phyloP scores from a whole-genome alignment of 73 alveolate genomes.

The Effrenium voratum region DNA sequence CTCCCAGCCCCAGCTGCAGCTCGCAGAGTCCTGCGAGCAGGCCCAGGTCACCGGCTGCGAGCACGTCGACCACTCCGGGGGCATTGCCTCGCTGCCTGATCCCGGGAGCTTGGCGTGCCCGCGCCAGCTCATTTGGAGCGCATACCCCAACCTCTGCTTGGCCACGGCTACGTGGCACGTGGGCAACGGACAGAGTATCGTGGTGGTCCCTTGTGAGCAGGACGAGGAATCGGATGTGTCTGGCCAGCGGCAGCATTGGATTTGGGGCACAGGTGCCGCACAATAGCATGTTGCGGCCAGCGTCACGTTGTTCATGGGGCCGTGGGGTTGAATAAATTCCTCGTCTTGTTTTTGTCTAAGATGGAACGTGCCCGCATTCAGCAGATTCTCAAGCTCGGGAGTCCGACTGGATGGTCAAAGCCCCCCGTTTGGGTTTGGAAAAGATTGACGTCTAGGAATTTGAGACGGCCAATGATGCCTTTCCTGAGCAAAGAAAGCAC shows the following conservation, averaged over 20 bases:
- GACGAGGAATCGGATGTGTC: constrained; percentile 7
- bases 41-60: constrained; percentile 30
- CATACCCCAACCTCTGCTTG: not conserved
- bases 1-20: not conserved
- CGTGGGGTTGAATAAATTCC: too few relatives aligned
- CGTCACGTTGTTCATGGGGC: too few relatives aligned
- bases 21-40: not conserved
- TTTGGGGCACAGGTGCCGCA: not conserved
- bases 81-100: not conserved
- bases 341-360: too few relatives aligned
- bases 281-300: too few relatives aligned
- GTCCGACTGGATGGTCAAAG: too few relatives aligned
- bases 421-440: too few relatives aligned
- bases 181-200: constrained; percentile 43
- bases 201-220: constrained; percentile 41
- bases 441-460: too few relatives aligned
- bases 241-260: constrained; percentile 69
- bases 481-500: too few relatives aligned
- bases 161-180: constrained; percentile 62
- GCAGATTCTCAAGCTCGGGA: too few relatives aligned
- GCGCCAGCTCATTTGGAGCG: constrained; percentile 27
- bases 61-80: not conserved
- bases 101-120: not conserved
- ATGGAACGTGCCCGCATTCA: too few relatives aligned
- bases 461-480: too few relatives aligned